Evolutionary conservation across 2,329 filamentous ascomycete species (phyloP).

Genomic region (Colletotrichum tabaci): DNA sequence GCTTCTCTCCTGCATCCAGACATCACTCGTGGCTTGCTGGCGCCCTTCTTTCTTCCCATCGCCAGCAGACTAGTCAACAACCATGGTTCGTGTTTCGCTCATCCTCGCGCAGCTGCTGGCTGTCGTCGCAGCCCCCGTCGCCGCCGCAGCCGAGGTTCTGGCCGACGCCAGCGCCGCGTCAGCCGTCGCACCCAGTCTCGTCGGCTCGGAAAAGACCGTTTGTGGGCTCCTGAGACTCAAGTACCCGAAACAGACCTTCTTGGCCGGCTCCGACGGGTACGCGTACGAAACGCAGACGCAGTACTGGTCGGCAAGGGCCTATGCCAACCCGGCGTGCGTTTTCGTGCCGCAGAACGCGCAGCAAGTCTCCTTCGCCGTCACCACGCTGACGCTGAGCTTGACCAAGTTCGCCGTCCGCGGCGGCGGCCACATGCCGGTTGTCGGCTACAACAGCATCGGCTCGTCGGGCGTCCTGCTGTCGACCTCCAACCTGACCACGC

Average conservation of each 20-base stretch:
- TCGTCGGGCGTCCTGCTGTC: slow-evolving; percentile 53
- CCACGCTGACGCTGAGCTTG: slow-evolving; percentile 44
- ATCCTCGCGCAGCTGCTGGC: slow-evolving; percentile 11
- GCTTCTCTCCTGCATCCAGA: slow-evolving; percentile 1
- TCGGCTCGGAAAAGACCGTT: slow-evolving; percentile 15
- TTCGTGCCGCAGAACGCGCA: slow-evolving; percentile 46
- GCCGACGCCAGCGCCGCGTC: neutral
- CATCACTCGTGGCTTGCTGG: neutral
- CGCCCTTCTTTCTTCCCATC: neutral
- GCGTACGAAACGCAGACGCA: slow-evolving; percentile 32
- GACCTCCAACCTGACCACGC: slow-evolving; percentile 52
- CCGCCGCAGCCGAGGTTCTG: neutral
- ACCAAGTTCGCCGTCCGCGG: slow-evolving; percentile 47
- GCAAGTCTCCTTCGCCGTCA: slow-evolving; percentile 45
- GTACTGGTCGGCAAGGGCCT: slow-evolving; percentile 30
- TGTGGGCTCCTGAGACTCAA: slow-evolving; percentile 13
- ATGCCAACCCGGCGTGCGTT: slow-evolving; percentile 46
- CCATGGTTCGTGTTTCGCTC: slow-evolving; percentile 12
- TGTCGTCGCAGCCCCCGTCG: slow-evolving; percentile 11
- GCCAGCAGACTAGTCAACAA: neutral
- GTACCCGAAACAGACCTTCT: slow-evolving; percentile 24
- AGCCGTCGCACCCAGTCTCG: neutral
- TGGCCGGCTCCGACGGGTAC: slow-evolving; percentile 19
- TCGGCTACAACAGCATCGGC: slow-evolving; percentile 48
- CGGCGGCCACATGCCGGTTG: slow-evolving; percentile 50